phyloP scores from a whole-genome alignment of 306 rosid species.

The Chamaecrista fasciculata region DNA sequence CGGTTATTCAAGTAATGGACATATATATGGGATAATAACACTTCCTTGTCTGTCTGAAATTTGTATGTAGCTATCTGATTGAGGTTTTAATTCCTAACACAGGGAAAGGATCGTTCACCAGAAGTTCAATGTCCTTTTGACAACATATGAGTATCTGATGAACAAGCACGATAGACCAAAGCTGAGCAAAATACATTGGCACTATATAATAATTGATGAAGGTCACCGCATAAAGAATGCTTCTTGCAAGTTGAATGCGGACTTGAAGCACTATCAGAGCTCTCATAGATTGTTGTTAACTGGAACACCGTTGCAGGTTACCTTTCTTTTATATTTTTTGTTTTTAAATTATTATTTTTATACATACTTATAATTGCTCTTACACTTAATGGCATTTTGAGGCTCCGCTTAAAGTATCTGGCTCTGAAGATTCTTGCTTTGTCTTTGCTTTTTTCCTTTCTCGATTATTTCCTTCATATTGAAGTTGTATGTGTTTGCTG shows the following conservation, averaged over 20 bases:
- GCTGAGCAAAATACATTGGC: slow-evolving; percentile 95
- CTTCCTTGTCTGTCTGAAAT: slow-evolving; percentile 19
- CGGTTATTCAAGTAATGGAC: slow-evolving; percentile 76
- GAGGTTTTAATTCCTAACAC: slow-evolving; percentile 35
- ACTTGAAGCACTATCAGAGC: slow-evolving; percentile 89
- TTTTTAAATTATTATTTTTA: too few species aligned
- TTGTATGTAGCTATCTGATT: slow-evolving; percentile 21
- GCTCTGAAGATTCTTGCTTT: neutral
- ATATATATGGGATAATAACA: slow-evolving; percentile 12
- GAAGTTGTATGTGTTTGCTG: slow-evolving; percentile 29
- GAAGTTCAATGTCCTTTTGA: slow-evolving; percentile 94
- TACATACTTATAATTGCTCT: too few species aligned
- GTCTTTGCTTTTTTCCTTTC: slow-evolving; percentile 4
- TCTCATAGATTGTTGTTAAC: slow-evolving; percentile 96
- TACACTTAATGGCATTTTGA: slow-evolving; percentile 10
- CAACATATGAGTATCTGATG: slow-evolving; percentile 97
- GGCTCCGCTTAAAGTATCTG: slow-evolving; percentile 12
- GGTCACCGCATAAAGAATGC: slow-evolving; percentile 99
- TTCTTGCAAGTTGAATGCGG: slow-evolving; percentile 98
- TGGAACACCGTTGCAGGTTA: slow-evolving; percentile 97
- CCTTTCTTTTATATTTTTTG: too few species aligned
- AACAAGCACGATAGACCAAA: slow-evolving; percentile 99
- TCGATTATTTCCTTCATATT: neutral
- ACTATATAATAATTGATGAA: slow-evolving; percentile 93
- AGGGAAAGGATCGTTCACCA: slow-evolving; percentile 94